Conservation (phyloP, 305 asterid species). For the Solanum hybrid region DNA sequence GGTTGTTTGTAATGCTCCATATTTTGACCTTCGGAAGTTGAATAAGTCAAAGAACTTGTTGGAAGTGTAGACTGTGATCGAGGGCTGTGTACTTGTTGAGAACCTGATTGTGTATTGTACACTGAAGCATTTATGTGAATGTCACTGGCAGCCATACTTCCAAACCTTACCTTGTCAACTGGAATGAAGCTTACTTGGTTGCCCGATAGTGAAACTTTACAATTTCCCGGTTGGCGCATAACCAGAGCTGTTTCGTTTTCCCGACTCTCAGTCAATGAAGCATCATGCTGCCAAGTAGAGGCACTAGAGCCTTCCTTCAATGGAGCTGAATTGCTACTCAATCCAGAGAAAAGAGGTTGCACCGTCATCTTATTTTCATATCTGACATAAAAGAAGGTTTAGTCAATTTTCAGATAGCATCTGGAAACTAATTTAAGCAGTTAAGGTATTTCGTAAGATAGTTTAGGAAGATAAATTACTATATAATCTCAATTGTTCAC, state of each 20-base stretch:
- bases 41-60: conserved; percentile 9
- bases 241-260: background rate
- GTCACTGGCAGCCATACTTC: background rate
- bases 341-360: conserved; percentile 8
- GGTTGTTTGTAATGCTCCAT: background rate
- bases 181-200: background rate
- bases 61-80: background rate
- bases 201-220: background rate
- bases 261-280: conserved; percentile 2
- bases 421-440: background rate
- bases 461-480: background rate
- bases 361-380: background rate
- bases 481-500: background rate
- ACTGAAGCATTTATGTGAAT: background rate
- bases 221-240: background rate
- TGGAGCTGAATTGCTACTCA: background rate
- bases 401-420: background rate
- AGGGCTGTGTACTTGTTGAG: background rate
- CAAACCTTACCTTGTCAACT: background rate
- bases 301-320: background rate
- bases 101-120: conserved; percentile 1
- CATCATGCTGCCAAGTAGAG: background rate
- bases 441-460: background rate
- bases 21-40: background rate
- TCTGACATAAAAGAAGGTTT: background rate